Conservation (phyloP, 192 early-diverging fungal species). For the Rhizophagus clarus region DNA sequence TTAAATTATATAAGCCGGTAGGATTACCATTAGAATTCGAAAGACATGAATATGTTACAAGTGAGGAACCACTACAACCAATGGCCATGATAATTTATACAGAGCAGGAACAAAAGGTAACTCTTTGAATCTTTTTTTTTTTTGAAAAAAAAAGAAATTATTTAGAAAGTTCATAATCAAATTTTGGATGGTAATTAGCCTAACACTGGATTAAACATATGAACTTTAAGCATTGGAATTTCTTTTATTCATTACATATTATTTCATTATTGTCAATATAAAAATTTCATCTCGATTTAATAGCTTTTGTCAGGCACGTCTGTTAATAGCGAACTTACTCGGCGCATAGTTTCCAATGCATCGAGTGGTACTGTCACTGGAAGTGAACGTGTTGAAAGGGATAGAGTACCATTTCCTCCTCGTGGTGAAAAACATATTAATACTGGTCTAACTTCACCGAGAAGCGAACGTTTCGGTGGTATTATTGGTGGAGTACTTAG, state of each 20-base stretch:
- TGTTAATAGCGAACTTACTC: constrained; percentile 54
- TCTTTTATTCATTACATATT: too few relatives aligned
- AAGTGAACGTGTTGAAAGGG: constrained; percentile 24
- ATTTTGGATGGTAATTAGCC: not conserved
- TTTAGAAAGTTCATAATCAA: not conserved
- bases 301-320: constrained; percentile 34
- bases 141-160: not conserved
- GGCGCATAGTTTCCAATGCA: constrained; percentile 44
- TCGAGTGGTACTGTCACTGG: not conserved
- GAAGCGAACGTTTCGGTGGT: constrained; percentile 28
- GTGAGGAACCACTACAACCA: constrained; percentile 58
- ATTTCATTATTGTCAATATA: not conserved
- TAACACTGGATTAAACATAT: not conserved
- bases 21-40: constrained; percentile 65
- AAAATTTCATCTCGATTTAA: too few relatives aligned
- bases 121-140: not conserved
- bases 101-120: constrained; percentile 67
- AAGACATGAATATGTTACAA: constrained; percentile 65
- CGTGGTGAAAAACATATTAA: constrained; percentile 8
- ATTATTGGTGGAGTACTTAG: constrained; percentile 28
- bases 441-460: constrained; percentile 29
- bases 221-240: not conserved
- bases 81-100: constrained; percentile 58
- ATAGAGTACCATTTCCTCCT: constrained; percentile 23
- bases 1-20: constrained; percentile 66